Percentiles rank a stretch among this genome's conserved stretches.
phyloP scores from a whole-genome alignment of 768 basidiomycete genomes.

The Cubamyces lactineus region DNA sequence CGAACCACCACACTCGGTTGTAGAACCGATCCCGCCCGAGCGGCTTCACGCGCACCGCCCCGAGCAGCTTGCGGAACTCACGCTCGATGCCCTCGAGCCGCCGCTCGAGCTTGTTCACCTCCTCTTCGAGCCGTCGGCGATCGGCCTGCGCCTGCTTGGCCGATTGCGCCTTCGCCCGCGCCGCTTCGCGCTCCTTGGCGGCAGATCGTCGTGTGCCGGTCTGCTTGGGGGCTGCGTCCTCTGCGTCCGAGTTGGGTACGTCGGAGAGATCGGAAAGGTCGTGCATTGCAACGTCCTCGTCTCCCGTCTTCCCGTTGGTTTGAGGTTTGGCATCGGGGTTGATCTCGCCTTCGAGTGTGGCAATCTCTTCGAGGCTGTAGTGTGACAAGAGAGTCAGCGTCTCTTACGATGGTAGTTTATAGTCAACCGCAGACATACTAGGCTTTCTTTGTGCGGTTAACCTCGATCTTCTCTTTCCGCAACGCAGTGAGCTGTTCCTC shows the following conservation, averaged over 20 bases:
- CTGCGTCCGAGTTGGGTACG: slow-evolving; percentile 60
- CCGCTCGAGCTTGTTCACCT: slow-evolving; percentile 80
- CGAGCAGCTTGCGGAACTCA: slow-evolving; percentile 89
- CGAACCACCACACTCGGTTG: slow-evolving; percentile 98
- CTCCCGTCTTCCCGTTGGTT: slow-evolving; percentile 32
- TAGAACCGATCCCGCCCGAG: slow-evolving; percentile 92
- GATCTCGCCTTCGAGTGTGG: slow-evolving; percentile 56
- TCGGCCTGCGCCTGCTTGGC: slow-evolving; percentile 83
- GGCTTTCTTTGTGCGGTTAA: slow-evolving; percentile 87
- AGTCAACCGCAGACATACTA: slow-evolving; percentile 56
- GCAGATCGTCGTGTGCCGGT: slow-evolving; percentile 53
- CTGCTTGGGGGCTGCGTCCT: slow-evolving; percentile 53
- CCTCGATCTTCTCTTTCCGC: slow-evolving; percentile 93
- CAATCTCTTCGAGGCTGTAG: slow-evolving; percentile 74
- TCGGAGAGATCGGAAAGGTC: slow-evolving; percentile 79
- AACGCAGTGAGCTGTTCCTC: slow-evolving; percentile 90
- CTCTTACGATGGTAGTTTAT: no score
- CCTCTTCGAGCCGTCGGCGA: slow-evolving; percentile 84
- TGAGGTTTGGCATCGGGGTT: slow-evolving; percentile 34
- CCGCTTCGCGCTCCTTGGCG: slow-evolving; percentile 81
- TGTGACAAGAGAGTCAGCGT: not conserved
- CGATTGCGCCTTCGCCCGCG: slow-evolving; percentile 75
- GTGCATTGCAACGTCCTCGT: slow-evolving; percentile 62
- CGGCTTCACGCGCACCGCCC: slow-evolving; percentile 84
- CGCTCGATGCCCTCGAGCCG: slow-evolving; percentile 87